phyloP scores from a whole-genome alignment of 257 asterid species.

The Galeopsis tetrahit region DNA sequence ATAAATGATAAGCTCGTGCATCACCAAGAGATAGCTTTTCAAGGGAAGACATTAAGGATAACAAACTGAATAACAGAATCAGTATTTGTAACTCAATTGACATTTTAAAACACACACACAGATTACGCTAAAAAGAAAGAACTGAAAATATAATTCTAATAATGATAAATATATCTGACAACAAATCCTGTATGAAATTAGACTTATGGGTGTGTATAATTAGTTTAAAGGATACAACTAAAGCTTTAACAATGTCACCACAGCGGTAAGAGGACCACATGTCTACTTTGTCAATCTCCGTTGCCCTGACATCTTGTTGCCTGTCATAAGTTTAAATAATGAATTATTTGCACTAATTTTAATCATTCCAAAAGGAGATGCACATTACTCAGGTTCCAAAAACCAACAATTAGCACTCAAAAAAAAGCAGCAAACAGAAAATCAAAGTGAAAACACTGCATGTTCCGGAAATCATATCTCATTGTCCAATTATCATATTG shows the following conservation, averaged over 20 bases:
- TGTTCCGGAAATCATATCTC: neutral
- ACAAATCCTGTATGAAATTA: neutral
- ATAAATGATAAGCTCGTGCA: conserved; percentile 89
- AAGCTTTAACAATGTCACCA: conserved; percentile 85
- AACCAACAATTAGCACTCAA: neutral
- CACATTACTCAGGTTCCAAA: neutral
- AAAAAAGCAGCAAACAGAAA: conserved; percentile 5
- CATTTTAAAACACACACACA: neutral
- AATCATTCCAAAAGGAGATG: neutral
- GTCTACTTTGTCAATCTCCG: conserved; percentile 96
- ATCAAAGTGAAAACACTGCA: neutral
- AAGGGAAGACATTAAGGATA: conserved; percentile 43
- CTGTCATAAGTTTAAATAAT: conserved; percentile 42
- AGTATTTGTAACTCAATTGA: conserved; percentile 2
- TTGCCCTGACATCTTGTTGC: conserved; percentile 97
- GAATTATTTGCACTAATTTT: neutral
- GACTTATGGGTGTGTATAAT: neutral
- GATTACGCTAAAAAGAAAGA: neutral
- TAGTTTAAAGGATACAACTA: conserved; percentile 73
- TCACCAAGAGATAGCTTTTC: conserved; percentile 94
- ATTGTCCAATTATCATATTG: neutral
- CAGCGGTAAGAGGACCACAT: conserved; percentile 85
- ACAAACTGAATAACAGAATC: conserved; percentile 25
- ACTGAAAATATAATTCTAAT: neutral
- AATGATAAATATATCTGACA: neutral